Percentiles rank a stretch among this genome's conserved stretches.
Conservation (phyloP, 176 grass and related monocot species). For the Rhipidocladum racemiflorum region DNA sequence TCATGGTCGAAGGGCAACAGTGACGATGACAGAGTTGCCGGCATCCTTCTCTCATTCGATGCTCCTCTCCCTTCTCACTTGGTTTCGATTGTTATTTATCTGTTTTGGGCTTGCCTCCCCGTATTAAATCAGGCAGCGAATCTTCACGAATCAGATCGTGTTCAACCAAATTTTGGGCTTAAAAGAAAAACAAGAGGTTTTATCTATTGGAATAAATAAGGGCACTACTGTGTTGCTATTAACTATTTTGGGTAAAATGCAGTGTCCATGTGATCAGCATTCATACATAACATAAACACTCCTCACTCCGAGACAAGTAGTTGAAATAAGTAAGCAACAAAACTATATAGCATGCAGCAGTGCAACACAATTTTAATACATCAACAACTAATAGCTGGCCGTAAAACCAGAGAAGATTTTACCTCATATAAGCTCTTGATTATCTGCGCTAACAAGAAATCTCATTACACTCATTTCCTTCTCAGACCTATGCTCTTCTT, state of each 20-base stretch:
- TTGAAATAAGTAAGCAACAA: neutral
- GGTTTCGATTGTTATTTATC: no score
- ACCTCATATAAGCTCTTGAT: conserved; percentile 16
- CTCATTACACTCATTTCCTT: conserved; percentile 38
- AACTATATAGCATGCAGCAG: neutral
- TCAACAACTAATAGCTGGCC: neutral
- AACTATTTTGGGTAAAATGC: neutral
- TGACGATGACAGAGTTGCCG: no score
- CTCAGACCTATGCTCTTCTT: conserved; percentile 79
- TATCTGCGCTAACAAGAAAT: neutral
- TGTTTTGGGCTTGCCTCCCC: no score
- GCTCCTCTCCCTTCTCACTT: no score
- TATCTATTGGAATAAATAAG: neutral
- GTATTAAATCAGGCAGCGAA: no score
- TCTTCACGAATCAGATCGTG: no score
- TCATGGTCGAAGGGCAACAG: no score
- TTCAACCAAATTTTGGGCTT: neutral
- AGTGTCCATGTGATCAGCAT: neutral
- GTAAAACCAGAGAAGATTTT: conserved; percentile 19
- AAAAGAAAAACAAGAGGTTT: neutral
- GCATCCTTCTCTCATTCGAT: no score
- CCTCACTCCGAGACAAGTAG: neutral
- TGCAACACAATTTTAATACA: neutral
- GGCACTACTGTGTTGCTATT: neutral
- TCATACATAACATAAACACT: neutral